Evolutionary conservation across 371 early-diverging fungal genomes (phyloP).

Genomic region (Lichtheimia ornata): DNA sequence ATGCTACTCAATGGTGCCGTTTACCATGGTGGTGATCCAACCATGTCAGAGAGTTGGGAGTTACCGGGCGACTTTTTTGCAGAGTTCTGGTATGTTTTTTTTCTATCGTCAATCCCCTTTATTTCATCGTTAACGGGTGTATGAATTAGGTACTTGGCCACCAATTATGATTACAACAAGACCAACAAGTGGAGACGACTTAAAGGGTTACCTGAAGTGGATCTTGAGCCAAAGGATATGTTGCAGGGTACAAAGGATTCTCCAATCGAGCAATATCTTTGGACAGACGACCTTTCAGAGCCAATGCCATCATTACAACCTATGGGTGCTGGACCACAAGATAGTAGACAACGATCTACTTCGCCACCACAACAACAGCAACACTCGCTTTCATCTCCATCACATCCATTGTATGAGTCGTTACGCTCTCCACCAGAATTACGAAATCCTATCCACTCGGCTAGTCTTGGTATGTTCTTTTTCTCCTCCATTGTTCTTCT

Average conservation of each 20-base stretch:
- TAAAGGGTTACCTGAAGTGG: constrained; percentile 38
- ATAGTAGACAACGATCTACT: not conserved
- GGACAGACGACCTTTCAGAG: constrained; percentile 18
- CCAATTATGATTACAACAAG: constrained; percentile 33
- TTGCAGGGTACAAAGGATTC: not conserved
- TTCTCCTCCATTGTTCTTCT: too few species aligned
- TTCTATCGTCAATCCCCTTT: too few species aligned
- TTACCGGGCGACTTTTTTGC: constrained; percentile 57
- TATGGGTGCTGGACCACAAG: constrained; percentile 1
- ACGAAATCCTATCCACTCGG: constrained; percentile 26
- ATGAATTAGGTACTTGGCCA: constrained; percentile 38
- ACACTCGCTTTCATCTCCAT: not conserved
- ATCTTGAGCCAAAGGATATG: constrained; percentile 8
- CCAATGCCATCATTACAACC: constrained; percentile 18
- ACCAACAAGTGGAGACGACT: constrained; percentile 43
- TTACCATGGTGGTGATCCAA: constrained; percentile 62
- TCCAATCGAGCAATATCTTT: not conserved
- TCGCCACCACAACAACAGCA: not conserved
- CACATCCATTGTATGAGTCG: constrained; percentile 27
- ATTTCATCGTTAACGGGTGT: too few species aligned
- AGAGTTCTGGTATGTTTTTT: constrained; percentile 42
- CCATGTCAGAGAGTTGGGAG: constrained; percentile 59
- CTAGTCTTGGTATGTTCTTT: constrained; percentile 28
- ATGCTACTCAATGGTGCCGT: constrained; percentile 49
- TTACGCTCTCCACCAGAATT: constrained; percentile 23